Percentiles rank a stretch among this genome's conserved stretches.
These are phyloP conservation scores for Suillus subluteus DNA, from an alignment of 768 basidiomycete genomes.

Conservation along the genomic window DNA sequence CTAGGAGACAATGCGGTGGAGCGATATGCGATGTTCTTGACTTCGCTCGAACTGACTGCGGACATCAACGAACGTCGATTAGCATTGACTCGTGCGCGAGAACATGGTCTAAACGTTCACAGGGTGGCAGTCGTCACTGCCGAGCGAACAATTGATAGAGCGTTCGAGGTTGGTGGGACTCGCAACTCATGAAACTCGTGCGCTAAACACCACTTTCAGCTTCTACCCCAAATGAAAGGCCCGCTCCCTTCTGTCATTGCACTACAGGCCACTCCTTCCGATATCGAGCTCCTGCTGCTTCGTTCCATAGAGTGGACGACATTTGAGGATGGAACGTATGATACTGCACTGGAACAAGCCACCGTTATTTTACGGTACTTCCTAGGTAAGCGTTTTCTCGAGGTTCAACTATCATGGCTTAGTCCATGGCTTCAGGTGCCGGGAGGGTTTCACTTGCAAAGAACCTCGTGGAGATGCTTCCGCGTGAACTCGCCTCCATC, in stretches of 20 bases:
- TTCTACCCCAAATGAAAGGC: slow-evolving; percentile 49
- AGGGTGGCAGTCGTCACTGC: slow-evolving; percentile 82
- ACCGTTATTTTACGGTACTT: slow-evolving; percentile 90
- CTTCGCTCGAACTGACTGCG: slow-evolving; percentile 67
- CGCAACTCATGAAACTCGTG: slow-evolving; percentile 3
- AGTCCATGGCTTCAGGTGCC: slow-evolving; percentile 47
- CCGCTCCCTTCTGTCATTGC: slow-evolving; percentile 64
- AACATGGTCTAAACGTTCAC: slow-evolving; percentile 83
- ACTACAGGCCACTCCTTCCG: slow-evolving; percentile 57
- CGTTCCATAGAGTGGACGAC: slow-evolving; percentile 95
- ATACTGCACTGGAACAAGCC: slow-evolving; percentile 81
- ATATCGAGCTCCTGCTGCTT: slow-evolving; percentile 66
- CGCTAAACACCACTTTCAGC: not conserved
- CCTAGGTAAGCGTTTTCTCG: slow-evolving; percentile 60
- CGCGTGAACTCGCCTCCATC: slow-evolving; percentile 62
- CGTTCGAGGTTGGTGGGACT: slow-evolving; percentile 55
- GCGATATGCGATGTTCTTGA: slow-evolving; percentile 89
- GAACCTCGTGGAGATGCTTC: slow-evolving; percentile 59
- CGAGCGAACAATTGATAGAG: slow-evolving; percentile 72
- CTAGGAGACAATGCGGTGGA: slow-evolving; percentile 90
- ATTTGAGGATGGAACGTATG: slow-evolving; percentile 71
- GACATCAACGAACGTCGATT: slow-evolving; percentile 66
- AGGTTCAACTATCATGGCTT: not conserved
- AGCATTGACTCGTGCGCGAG: slow-evolving; percentile 75
- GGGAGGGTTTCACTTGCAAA: slow-evolving; percentile 76